These are phyloP conservation scores for Sicyos baderoa DNA, from an alignment of 306 rosid species.

Conservation along the genomic window DNA sequence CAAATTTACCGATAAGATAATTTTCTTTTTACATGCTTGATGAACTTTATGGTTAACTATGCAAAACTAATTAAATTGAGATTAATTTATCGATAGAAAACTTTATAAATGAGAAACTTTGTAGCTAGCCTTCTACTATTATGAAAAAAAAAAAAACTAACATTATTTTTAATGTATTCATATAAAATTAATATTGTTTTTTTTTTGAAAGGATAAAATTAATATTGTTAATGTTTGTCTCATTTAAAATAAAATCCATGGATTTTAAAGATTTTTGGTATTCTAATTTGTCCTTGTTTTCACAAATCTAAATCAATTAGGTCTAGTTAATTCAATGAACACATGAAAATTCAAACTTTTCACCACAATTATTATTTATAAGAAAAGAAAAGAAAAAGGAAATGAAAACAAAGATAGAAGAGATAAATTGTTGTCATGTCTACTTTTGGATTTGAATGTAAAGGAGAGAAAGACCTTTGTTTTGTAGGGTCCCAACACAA, in stretches of 20 bases:
- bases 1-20: neutral
- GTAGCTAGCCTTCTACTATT: neutral
- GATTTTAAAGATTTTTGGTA: neutral
- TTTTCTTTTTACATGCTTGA: neutral
- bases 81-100: neutral
- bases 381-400: neutral
- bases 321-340: neutral
- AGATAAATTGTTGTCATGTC: conserved; percentile 8
- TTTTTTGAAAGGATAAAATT: no score
- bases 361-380: conserved; percentile 1
- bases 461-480: neutral
- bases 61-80: neutral
- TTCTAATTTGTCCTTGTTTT: neutral
- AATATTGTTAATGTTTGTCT: neutral
- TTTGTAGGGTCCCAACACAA: conserved; percentile 9
- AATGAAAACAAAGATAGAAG: neutral
- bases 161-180: neutral
- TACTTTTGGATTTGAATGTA: conserved; percentile 13
- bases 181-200: no score
- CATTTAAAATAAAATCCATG: no score
- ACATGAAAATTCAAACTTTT: conserved; percentile 4
- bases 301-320: neutral
- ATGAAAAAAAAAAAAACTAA: no score
- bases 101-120: neutral
- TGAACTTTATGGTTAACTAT: neutral